These are phyloP conservation scores for Neurospora crassa DNA, from an alignment of 2,329 filamentous ascomycete species.

Conservation along the genomic window DNA sequence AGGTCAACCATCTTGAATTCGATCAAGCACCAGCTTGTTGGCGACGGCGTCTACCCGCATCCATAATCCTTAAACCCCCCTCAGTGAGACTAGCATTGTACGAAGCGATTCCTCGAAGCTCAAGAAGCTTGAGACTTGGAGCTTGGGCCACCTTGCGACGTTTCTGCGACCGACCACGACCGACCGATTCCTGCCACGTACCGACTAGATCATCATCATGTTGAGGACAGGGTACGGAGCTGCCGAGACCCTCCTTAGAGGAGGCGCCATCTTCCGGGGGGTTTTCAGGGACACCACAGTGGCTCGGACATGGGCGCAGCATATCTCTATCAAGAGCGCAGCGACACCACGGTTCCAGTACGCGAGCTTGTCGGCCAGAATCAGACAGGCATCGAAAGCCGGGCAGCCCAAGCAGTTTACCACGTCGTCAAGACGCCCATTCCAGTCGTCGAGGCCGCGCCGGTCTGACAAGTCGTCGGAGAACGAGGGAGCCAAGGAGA, in stretches of 20 bases:
- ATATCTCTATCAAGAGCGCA: background rate
- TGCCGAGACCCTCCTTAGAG: slow-evolving; percentile 11
- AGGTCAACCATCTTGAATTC: background rate
- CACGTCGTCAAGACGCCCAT: slow-evolving; percentile 15
- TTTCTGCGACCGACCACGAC: background rate
- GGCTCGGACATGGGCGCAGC: slow-evolving; percentile 3
- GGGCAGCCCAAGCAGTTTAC: slow-evolving; percentile 5
- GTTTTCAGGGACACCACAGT: slow-evolving; percentile 4
- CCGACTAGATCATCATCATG: slow-evolving; percentile 7
- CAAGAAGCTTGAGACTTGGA: background rate
- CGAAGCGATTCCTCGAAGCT: background rate
- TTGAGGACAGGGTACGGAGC: slow-evolving; percentile 12
- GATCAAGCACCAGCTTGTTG: background rate
- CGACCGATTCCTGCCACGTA: background rate
- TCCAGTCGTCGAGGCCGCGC: slow-evolving; percentile 20
- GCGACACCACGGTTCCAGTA: slow-evolving; percentile 8
- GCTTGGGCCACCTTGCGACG: background rate
- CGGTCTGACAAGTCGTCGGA: slow-evolving; percentile 9
- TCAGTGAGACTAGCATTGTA: background rate
- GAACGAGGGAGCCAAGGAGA: slow-evolving; percentile 1
- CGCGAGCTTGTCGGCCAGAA: slow-evolving; percentile 8
- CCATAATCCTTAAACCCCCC: background rate
- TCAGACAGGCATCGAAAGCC: slow-evolving; percentile 1
- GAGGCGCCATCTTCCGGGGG: slow-evolving; percentile 1
- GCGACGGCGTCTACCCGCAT: background rate